Conservation (phyloP, 2,329 filamentous ascomycete species). For the Bipolaris gigantea region DNA sequence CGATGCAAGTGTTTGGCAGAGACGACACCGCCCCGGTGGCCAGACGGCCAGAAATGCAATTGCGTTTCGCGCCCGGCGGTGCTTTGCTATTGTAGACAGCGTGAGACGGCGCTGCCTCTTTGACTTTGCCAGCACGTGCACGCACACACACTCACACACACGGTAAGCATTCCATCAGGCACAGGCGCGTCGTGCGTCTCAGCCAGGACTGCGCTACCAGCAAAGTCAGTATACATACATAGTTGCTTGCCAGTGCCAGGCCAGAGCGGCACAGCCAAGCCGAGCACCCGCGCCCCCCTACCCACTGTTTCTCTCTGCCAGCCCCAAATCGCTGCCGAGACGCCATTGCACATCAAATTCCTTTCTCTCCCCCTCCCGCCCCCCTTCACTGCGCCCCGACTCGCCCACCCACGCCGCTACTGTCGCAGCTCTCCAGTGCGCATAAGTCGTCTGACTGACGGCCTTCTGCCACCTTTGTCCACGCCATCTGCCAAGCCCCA, state of each 20-base stretch:
- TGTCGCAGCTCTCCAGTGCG: slow-evolving; percentile 18
- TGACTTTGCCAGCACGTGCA: neutral
- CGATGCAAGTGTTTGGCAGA: neutral
- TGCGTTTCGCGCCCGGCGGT: slow-evolving; percentile 7
- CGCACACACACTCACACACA: too few relatives aligned
- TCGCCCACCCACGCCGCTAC: slow-evolving; percentile 17
- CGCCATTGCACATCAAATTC: slow-evolving; percentile 29
- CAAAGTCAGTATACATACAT: neutral
- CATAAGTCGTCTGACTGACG: slow-evolving; percentile 16
- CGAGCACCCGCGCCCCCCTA: slow-evolving; percentile 17
- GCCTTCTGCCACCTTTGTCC: slow-evolving; percentile 10
- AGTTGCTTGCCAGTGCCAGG: neutral
- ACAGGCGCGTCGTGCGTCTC: neutral
- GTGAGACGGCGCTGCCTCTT: slow-evolving; percentile 14
- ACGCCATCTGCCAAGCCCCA: slow-evolving; percentile 11
- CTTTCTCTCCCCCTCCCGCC: slow-evolving; percentile 17
- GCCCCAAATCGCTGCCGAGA: slow-evolving; percentile 13
- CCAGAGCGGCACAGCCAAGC: slow-evolving; percentile 10
- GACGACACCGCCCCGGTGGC: too few relatives aligned
- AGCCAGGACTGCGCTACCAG: neutral
- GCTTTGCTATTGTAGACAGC: neutral
- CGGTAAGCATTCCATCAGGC: neutral
- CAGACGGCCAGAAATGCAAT: too few relatives aligned
- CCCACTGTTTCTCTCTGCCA: slow-evolving; percentile 13
- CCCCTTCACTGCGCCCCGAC: slow-evolving; percentile 2